Evolutionary conservation across 2,329 filamentous ascomycete species (phyloP).

Genomic region (Shiraia sp.): DNA sequence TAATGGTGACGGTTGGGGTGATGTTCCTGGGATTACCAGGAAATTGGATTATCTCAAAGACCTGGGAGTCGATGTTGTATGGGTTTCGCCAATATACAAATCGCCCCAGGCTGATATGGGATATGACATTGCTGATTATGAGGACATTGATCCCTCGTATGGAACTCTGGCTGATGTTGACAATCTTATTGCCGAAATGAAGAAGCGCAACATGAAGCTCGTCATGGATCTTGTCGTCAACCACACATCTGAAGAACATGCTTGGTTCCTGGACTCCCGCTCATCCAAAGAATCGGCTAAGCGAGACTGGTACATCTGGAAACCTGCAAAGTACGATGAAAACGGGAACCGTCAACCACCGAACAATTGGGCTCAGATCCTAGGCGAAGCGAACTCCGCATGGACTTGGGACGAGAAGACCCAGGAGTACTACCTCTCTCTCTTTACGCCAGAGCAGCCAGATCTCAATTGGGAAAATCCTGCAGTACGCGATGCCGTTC

Average conservation of each 20-base stretch:
- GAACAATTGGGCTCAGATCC: constrained; percentile 70
- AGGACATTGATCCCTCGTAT: constrained; percentile 45
- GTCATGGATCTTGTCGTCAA: constrained; percentile 49
- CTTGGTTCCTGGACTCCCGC: constrained; percentile 62
- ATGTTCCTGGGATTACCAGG: constrained; percentile 60
- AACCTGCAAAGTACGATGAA: constrained; percentile 48
- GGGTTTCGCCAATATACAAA: constrained; percentile 49
- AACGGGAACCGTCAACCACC: constrained; percentile 69
- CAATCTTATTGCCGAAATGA: constrained; percentile 41
- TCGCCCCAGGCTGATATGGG: constrained; percentile 51
- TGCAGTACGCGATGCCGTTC: constrained; percentile 68
- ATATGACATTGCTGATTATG: constrained; percentile 48
- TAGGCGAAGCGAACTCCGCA: constrained; percentile 59
- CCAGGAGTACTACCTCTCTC: constrained; percentile 74
- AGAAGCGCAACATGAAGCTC: constrained; percentile 43
- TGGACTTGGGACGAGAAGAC: constrained; percentile 75
- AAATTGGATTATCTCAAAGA: constrained; percentile 60
- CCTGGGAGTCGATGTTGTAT: constrained; percentile 48
- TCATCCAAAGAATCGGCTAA: constrained; percentile 52
- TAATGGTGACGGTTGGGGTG: constrained; percentile 59
- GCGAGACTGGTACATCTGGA: constrained; percentile 62
- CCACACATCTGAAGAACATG: constrained; percentile 50
- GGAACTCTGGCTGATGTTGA: constrained; percentile 47
- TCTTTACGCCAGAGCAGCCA: constrained; percentile 76
- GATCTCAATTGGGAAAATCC: constrained; percentile 83